Evolutionary conservation across 2,329 filamentous ascomycete genomes (phyloP).

Genomic region (Fusarium floridanum): DNA sequence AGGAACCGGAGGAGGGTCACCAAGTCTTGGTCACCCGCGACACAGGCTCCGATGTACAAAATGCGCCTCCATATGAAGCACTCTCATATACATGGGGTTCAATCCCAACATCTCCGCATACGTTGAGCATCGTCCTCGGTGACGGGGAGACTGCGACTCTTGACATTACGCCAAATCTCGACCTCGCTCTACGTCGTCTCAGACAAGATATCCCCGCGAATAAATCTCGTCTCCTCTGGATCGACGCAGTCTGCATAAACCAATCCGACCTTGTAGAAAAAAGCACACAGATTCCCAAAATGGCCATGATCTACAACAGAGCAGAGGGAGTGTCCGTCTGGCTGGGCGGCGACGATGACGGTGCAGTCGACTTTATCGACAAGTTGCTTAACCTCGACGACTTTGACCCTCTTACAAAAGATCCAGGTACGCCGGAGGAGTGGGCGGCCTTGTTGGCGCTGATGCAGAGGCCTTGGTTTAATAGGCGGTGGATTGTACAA

Average conservation of each 20-base stretch:
- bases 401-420: background rate
- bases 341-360: background rate
- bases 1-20: background rate
- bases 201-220: background rate
- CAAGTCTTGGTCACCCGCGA: background rate
- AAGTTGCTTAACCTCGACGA: background rate
- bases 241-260: background rate
- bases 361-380: background rate
- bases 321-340: background rate
- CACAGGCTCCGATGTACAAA: background rate
- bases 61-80: background rate
- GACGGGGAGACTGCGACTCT: background rate
- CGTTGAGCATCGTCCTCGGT: background rate
- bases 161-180: background rate
- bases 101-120: background rate
- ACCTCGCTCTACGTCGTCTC: background rate
- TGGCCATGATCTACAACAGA: background rate
- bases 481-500: background rate
- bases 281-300: background rate
- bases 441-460: background rate
- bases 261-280: background rate
- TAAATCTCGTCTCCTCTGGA: background rate
- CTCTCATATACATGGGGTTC: background rate
- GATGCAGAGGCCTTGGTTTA: background rate
- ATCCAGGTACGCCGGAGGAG: background rate